Evolutionary conservation across 2,329 filamentous ascomycete genomes (phyloP).

Genomic region (Fusarium multiceps): DNA sequence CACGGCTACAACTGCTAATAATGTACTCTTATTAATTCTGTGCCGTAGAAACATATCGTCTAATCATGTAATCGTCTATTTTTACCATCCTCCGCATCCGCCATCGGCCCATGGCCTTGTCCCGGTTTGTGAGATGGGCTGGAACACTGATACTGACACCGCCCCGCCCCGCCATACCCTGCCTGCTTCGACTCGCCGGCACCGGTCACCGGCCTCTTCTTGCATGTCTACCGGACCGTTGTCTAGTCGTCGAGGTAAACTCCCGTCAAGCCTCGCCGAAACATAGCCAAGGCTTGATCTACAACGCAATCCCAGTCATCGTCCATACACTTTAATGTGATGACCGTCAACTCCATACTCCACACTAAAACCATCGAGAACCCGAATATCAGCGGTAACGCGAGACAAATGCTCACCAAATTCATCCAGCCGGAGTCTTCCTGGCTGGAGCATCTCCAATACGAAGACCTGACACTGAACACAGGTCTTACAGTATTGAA

Average conservation of each 20-base stretch:
- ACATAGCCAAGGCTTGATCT: constrained; percentile 29
- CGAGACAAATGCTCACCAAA: constrained; percentile 41
- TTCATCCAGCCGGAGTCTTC: constrained; percentile 43
- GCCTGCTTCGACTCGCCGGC: constrained; percentile 32
- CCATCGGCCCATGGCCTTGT: constrained; percentile 32
- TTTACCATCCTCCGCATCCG: constrained; percentile 33
- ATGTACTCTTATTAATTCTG: constrained; percentile 5
- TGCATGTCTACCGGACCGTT: constrained; percentile 38
- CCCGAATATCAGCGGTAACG: constrained; percentile 45
- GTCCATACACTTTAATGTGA: constrained; percentile 32
- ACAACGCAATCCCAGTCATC: constrained; percentile 29
- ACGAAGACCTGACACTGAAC: constrained; percentile 52
- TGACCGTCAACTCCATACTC: constrained; percentile 42
- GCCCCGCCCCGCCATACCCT: constrained; percentile 15
- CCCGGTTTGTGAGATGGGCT: constrained; percentile 9
- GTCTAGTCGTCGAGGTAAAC: constrained; percentile 17
- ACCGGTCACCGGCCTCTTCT: constrained; percentile 43
- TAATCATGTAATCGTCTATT: constrained; percentile 7
- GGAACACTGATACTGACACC: constrained; percentile 5
- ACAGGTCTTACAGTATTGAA: constrained; percentile 54
- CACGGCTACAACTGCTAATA: neutral
- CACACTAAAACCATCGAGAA: constrained; percentile 42
- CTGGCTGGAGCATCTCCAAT: constrained; percentile 47
- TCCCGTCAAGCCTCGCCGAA: constrained; percentile 33
- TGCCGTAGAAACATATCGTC: constrained; percentile 7